These are phyloP conservation scores for Fomitopsis palustris DNA, from an alignment of 1,284 basidiomycete genomes.

Conservation along the genomic window DNA sequence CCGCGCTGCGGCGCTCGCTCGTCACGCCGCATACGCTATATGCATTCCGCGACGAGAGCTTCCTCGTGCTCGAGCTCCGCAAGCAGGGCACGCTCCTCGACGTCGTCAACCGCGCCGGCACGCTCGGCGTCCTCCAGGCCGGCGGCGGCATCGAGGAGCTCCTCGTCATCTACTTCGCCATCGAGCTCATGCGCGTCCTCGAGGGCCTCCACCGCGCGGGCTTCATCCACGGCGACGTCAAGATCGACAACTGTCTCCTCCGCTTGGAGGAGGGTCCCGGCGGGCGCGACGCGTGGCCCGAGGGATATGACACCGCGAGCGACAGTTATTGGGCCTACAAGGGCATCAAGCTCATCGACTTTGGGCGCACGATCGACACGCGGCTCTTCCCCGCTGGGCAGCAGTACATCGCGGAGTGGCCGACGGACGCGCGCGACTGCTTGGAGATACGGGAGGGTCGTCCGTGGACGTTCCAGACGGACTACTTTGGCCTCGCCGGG, in stretches of 20 bases:
- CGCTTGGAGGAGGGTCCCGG: constrained; percentile 83
- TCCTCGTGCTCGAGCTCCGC: constrained; percentile 86
- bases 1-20: constrained; percentile 58
- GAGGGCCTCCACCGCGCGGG: constrained; percentile 80
- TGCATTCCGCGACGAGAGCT: constrained; percentile 86
- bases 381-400: constrained; percentile 76
- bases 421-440: constrained; percentile 85
- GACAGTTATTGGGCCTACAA: constrained; percentile 83
- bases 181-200: constrained; percentile 84
- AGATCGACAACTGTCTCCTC: constrained; percentile 98
- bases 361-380: constrained; percentile 91
- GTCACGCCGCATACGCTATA: constrained; percentile 76
- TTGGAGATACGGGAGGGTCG: constrained; percentile 80
- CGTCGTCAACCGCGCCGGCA: constrained; percentile 82
- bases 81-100: constrained; percentile 92
- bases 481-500: constrained; percentile 93
- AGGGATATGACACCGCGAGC: constrained; percentile 74
- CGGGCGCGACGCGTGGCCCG: constrained; percentile 67
- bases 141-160: constrained; percentile 91
- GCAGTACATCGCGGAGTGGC: constrained; percentile 87
- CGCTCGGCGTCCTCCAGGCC: constrained; percentile 67
- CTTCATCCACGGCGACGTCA: constrained; percentile 97
- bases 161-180: constrained; percentile 91
- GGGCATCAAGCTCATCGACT: constrained; percentile 94
- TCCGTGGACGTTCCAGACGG: constrained; percentile 92